Conservation (phyloP, 2,329 filamentous ascomycete genomes). For the Aspergillus hiratsukae region DNA sequence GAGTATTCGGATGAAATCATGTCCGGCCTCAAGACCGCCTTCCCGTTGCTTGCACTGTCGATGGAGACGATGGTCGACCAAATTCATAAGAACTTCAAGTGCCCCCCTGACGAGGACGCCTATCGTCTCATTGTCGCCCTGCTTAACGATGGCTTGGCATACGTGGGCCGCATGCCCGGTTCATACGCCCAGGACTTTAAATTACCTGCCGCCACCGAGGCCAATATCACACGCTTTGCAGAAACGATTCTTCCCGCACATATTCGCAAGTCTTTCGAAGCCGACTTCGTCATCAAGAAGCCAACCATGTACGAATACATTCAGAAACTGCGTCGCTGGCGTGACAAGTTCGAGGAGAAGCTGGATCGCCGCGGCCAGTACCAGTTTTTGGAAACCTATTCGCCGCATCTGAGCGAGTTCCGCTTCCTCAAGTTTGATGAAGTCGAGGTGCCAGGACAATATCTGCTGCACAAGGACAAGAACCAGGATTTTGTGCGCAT, state of each 20-base stretch:
- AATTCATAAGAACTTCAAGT: conserved; percentile 99
- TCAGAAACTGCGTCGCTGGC: conserved; percentile 90
- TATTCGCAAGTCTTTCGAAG: conserved; percentile 93
- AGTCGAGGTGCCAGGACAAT: conserved; percentile 95
- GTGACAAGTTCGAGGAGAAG: conserved; percentile 97
- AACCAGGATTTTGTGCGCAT: conserved; percentile 98
- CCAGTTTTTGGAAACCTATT: conserved; percentile 77
- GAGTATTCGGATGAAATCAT: conserved; percentile 95
- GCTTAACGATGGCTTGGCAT: conserved; percentile 89
- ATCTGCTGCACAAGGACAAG: conserved; percentile 95
- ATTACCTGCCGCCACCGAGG: conserved; percentile 82
- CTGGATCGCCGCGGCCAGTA: conserved; percentile 75
- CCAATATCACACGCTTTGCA: conserved; percentile 93
- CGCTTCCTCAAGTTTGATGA: conserved; percentile 97
- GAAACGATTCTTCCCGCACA: conserved; percentile 93
- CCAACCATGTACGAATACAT: conserved; percentile 99
- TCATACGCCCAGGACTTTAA: conserved; percentile 90
- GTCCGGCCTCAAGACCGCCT: conserved; percentile 91
- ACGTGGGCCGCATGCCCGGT: conserved; percentile 79
- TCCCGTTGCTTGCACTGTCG: conserved; percentile 87
- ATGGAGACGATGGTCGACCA: conserved; percentile 99
- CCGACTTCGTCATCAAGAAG: conserved; percentile 92
- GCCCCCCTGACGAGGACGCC: conserved; percentile 94
- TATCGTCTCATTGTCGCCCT: conserved; percentile 96
- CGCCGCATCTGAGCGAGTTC: conserved; percentile 91